Base-by-base conservation (phyloP, 2,329 filamentous ascomycete genomes). In the Aspergillus tanneri region DNA sequence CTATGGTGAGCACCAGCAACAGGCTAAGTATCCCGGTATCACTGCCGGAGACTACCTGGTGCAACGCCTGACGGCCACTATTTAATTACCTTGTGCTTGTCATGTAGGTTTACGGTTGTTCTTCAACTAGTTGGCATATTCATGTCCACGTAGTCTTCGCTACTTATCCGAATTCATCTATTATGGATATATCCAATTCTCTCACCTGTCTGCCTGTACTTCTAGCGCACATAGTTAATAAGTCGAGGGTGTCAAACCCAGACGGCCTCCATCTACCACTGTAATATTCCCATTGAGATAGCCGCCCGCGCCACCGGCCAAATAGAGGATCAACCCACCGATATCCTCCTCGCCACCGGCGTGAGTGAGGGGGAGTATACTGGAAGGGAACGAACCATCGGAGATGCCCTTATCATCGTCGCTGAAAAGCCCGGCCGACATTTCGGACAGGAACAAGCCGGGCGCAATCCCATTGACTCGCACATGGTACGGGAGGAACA, bases 1-100 rank as follows among this genome's bases (percentile, higher is more conserved):
- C 0, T 92, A 82, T 63, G 73, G 69, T 1, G 71, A 71, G 3
- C 76, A 78, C 44, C 69, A 86, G 51, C 72, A 74, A 3, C 67
- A 63, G 47, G 82, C 86, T 34, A 92, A 87, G 75, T 96, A 96
- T 62, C 72, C 79, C 25, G 83, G 81, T 1, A 84, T 96, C 58
- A 88, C 85, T 49, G 87, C 86, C 58, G 88, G 89, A 2, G 82
- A 93, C 11, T 96, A 96, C 64, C 70, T 96, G 38, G 82, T 88
- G 7, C 82, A 86, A 72, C 83, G 91, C 54, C 70, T 96, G 64
- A 78, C 84, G 4, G 86, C 87, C 11, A 96, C 91, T 83, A 88
- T 62, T 19, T 64, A 47, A 58, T 18, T 28, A 12, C 32, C 11
- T 10, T 9, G n/a, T n/a, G 16, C 27, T n/a, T 9, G 21, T 24